Evolutionary conservation across 257 asterid genomes (phyloP).

Genomic region (Solanum stenotomum): DNA sequence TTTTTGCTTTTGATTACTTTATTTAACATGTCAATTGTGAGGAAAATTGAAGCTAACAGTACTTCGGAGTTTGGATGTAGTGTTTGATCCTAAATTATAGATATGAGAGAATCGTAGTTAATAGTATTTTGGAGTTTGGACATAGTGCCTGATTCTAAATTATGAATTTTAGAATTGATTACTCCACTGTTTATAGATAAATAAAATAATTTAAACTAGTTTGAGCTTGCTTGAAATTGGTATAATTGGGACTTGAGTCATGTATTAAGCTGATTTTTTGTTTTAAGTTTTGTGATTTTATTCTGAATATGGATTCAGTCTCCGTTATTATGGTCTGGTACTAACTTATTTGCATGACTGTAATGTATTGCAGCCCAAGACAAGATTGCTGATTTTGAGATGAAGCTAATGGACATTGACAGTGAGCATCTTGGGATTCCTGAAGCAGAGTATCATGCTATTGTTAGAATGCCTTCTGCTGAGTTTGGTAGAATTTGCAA

Average conservation of each 20-base stretch:
- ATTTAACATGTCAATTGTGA: neutral
- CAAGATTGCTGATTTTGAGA: constrained; percentile 35
- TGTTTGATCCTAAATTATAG: neutral
- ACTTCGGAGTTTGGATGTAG: neutral
- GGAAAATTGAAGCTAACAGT: neutral
- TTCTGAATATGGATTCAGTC: neutral
- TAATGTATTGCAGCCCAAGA: constrained; percentile 17
- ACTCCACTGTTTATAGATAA: neutral
- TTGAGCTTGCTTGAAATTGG: neutral
- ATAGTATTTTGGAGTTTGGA: neutral
- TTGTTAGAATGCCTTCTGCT: constrained; percentile 37
- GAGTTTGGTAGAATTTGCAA: constrained; percentile 34
- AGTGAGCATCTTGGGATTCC: constrained; percentile 37
- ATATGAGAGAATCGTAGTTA: neutral
- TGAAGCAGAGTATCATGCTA: constrained; percentile 35
- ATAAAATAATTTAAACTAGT: neutral
- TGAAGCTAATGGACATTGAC: constrained; percentile 36
- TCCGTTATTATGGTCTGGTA: neutral
- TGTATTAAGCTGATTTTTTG: neutral
- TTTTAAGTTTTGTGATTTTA: neutral
- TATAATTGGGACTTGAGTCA: neutral
- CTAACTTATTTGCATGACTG: neutral
- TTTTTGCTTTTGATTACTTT: neutral
- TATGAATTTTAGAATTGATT: neutral
- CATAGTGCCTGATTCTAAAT: neutral